phyloP scores from a whole-genome alignment of 2,329 filamentous ascomycete species.

The Fusarium keratoplasticum region DNA sequence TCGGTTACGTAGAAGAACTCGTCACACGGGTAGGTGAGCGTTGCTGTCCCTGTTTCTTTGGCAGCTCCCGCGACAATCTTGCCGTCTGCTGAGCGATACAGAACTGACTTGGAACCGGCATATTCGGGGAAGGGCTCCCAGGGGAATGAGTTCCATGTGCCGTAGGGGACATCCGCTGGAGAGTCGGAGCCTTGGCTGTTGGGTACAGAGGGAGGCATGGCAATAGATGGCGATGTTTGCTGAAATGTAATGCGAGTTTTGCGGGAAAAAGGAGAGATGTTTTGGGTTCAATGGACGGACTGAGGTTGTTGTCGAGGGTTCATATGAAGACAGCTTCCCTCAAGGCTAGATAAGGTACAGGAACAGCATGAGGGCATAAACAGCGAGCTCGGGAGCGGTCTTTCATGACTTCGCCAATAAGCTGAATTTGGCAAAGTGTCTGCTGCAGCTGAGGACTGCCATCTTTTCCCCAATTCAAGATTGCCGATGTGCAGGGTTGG shows the following conservation, averaged over 20 bases:
- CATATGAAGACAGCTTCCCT: background rate
- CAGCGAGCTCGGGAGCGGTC: background rate
- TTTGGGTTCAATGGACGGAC: background rate
- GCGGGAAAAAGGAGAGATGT: background rate
- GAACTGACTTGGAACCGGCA: conserved; percentile 2
- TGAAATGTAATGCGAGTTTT: no score
- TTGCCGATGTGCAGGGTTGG: background rate
- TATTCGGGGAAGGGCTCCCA: conserved; percentile 16
- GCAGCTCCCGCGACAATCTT: background rate
- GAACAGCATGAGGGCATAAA: background rate
- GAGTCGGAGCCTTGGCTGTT: background rate
- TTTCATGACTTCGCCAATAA: background rate
- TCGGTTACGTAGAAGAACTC: conserved; percentile 20
- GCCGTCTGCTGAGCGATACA: background rate
- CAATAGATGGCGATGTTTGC: background rate
- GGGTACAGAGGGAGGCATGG: background rate
- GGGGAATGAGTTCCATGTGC: conserved; percentile 11
- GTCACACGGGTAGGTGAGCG: conserved; percentile 10
- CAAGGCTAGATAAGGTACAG: background rate
- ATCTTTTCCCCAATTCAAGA: background rate
- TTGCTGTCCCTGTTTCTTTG: conserved; percentile 5
- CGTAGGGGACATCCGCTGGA: background rate
- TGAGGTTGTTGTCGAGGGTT: background rate
- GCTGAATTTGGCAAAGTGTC: background rate
- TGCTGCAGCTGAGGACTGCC: background rate